Conservation (phyloP, 768 basidiomycete species). For the Auricularia cornea region DNA sequence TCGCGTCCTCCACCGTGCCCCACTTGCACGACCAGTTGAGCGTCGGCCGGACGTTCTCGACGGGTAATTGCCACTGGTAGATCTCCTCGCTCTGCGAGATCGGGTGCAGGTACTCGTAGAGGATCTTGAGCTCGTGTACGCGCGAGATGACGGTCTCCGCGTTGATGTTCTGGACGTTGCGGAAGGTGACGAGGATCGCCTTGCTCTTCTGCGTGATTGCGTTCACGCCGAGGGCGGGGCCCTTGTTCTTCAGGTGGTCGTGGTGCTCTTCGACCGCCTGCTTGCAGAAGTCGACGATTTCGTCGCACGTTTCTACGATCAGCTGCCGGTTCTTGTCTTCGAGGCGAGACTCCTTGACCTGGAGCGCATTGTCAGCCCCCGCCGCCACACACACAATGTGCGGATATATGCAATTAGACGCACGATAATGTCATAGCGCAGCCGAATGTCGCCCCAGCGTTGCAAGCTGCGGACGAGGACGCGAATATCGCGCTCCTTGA, state of each 20-base stretch:
- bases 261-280: slow-evolving; percentile 80
- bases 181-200: slow-evolving; percentile 87
- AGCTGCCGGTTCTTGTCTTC: slow-evolving; percentile 90
- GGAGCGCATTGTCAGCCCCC: slow-evolving; percentile 3
- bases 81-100: slow-evolving; percentile 49
- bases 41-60: slow-evolving; percentile 89
- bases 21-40: slow-evolving; percentile 96
- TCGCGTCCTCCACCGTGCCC: slow-evolving; percentile 86
- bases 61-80: slow-evolving; percentile 80
- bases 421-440: slow-evolving; percentile 91
- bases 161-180: slow-evolving; percentile 88
- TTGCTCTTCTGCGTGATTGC: slow-evolving; percentile 95
- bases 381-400: background rate
- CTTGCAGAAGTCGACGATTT: slow-evolving; percentile 80
- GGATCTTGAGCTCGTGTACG: slow-evolving; percentile 77
- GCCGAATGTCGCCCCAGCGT: slow-evolving; percentile 95
- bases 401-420: slow-evolving; percentile 26
- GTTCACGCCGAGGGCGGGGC: slow-evolving; percentile 79
- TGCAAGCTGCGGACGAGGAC: slow-evolving; percentile 91
- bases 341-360: slow-evolving; percentile 87
- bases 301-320: slow-evolving; percentile 86
- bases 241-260: slow-evolving; percentile 63
- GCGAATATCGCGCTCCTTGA: slow-evolving; percentile 95
- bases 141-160: slow-evolving; percentile 94
- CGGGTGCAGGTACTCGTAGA: slow-evolving; percentile 68